Evolutionary conservation across 495 filamentous ascomycete species (phyloP), one percentile per base, ranked within the genome.

Genomic region (Talaromyces proteolyticus): DNA sequence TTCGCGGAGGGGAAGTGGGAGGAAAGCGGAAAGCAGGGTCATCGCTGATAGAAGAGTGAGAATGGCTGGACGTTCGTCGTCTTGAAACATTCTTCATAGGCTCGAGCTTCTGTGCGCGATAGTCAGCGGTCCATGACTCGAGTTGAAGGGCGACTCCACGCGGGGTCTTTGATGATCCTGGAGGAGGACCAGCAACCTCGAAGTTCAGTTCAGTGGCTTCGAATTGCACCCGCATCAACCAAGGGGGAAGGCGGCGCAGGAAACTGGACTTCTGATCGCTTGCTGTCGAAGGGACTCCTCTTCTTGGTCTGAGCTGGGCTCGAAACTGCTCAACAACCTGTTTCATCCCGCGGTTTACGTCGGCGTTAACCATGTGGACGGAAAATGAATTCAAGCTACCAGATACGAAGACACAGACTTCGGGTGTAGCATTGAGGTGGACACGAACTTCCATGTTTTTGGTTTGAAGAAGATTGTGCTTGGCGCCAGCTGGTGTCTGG

Each of bases 121-220:
- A 99, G 51, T 96, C 91, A 7, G 90, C 84, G 1, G 85, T 87
- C 89, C 89, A 95, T 0, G 86, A 88, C 53, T 96, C 89, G 11
- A 97, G 65, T 55, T 96, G 89, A 8, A 97, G 57, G 2, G 89
- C 88, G 43, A 93, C 73, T 19, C 93, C 93, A 41, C 89, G 80
- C 7, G 85, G 81, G 25, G 87, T 76, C 39, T 82, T 77, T 5
- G 91, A 93, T 21, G 96, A 87, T 4, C 85, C 79, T 20, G 77
- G 68, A 60, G 97, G 94, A 34, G 92, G 75, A 3, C 93, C 94
- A 18, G 93, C 94, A 44, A 97, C 78, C 63, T 97, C 94, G 50
- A 94, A 68, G 54, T 85, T 90, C 53, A 95, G 88, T 51, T 95
- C 89, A 25, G 85, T 87, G 19, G 88, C 91, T 60, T 95, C 87